Conservation (phyloP, 2,329 filamentous ascomycete species). For the Epicoccum nigrum region DNA sequence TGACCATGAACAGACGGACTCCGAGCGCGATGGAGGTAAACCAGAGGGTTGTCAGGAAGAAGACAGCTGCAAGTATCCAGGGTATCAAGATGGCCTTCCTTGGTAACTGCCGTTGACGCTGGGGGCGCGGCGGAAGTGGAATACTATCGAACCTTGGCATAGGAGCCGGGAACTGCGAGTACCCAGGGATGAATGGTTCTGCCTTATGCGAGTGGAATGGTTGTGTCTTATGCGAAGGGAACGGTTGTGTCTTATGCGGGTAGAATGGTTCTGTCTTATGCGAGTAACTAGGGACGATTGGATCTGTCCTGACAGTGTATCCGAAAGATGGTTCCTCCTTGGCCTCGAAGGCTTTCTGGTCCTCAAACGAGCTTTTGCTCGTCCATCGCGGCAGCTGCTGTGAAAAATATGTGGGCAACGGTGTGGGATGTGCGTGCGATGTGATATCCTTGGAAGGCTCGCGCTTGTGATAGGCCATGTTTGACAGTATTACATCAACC, state of each 20-base stretch:
- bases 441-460: conserved; percentile 23
- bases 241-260: too few species aligned
- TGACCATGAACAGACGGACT: conserved; percentile 21
- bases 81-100: conserved; percentile 23
- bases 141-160: conserved; percentile 13
- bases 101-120: conserved; percentile 5
- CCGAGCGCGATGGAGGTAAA: conserved; percentile 31
- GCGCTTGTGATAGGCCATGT: conserved; percentile 20
- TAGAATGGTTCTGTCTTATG: too few species aligned
- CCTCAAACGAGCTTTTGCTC: conserved; percentile 18
- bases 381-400: conserved; percentile 15
- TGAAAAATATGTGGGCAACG: conserved; percentile 33
- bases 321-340: neutral
- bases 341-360: conserved; percentile 5
- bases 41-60: conserved; percentile 32
- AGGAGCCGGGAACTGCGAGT: conserved; percentile 15
- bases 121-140: conserved; percentile 15
- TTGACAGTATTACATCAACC: neutral
- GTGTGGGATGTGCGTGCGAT: conserved; percentile 23
- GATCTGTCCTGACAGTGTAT: too few species aligned
- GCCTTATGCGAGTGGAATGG: neutral
- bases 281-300: too few species aligned
- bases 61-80: conserved; percentile 32
- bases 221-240: too few species aligned
- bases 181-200: conserved; percentile 18